A percentile compares a stretch with the other conserved stretches of the same genome.
Conservation (phyloP, 768 basidiomycete genomes). For the Inosperma sp. region DNA sequence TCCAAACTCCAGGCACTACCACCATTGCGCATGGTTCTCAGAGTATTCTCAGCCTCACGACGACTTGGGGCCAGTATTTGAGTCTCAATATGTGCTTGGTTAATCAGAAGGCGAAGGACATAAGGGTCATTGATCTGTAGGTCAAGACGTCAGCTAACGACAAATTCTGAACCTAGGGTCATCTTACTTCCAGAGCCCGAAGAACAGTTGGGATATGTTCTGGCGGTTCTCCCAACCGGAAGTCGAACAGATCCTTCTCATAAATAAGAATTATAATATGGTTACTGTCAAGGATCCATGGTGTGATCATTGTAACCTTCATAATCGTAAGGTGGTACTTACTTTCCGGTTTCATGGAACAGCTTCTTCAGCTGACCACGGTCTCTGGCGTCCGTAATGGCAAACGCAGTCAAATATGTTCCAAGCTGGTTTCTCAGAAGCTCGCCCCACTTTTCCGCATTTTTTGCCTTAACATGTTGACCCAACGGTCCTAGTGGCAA, state of each 20-base stretch:
- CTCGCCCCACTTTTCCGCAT: conserved; percentile 56
- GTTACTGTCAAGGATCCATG: conserved; percentile 30
- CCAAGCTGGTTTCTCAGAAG: conserved; percentile 64
- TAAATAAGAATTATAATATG: conserved; percentile 56
- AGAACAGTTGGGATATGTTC: conserved; percentile 64
- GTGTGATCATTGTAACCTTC: neutral
- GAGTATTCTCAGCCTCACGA: conserved; percentile 53
- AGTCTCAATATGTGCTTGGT: conserved; percentile 65
- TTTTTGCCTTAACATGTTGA: conserved; percentile 65
- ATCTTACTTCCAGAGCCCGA: conserved; percentile 71
- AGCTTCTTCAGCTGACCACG: conserved; percentile 51
- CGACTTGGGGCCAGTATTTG: conserved; percentile 63
- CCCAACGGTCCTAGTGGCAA: conserved; percentile 79
- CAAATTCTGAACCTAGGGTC: neutral
- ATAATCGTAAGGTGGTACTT: conserved; percentile 24
- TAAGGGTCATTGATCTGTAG: conserved; percentile 66
- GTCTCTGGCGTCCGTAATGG: conserved; percentile 69
- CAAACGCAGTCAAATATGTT: conserved; percentile 58
- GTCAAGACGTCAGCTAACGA: neutral
- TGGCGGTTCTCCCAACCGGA: conserved; percentile 64
- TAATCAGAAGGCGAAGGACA: conserved; percentile 79
- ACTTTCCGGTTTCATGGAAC: conserved; percentile 60
- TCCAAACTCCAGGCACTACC: conserved; percentile 64
- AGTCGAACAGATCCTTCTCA: conserved; percentile 79
- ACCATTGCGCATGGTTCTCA: conserved; percentile 40